Conservation (phyloP, 441 rosid genomes). For the Euphorbia celastroides region DNA sequence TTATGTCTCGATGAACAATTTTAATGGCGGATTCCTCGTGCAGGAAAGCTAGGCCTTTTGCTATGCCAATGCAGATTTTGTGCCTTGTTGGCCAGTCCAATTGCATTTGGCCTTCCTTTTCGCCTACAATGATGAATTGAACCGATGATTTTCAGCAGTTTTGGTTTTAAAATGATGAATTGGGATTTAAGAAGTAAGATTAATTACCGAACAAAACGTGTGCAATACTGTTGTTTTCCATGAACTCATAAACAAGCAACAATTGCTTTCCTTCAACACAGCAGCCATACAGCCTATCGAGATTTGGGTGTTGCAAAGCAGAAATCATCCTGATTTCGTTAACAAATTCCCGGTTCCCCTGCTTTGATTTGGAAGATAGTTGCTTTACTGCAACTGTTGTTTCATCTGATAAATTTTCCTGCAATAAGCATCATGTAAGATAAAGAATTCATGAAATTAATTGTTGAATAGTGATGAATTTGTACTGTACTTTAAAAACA, state of each 20-base stretch:
- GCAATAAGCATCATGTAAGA: slow-evolving; percentile 1
- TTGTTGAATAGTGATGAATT: not conserved
- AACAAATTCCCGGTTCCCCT: slow-evolving; percentile 63
- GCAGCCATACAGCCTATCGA: slow-evolving; percentile 42
- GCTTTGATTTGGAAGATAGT: slow-evolving; percentile 60
- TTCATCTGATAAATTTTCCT: slow-evolving; percentile 53
- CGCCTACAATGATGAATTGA: slow-evolving; percentile 14
- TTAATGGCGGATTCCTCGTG: slow-evolving; percentile 62
- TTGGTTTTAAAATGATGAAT: not conserved
- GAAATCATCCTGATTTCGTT: slow-evolving; percentile 64
- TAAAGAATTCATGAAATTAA: not conserved
- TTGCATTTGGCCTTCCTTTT: slow-evolving; percentile 36
- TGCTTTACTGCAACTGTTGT: slow-evolving; percentile 58
- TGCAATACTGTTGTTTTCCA: slow-evolving; percentile 47
- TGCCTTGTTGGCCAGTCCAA: slow-evolving; percentile 64
- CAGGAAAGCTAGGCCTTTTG: slow-evolving; percentile 57
- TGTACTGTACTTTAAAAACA: slow-evolving; percentile 11
- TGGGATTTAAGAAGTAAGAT: not conserved
- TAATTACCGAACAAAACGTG: slow-evolving; percentile 42
- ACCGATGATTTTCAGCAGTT: too few relatives aligned
- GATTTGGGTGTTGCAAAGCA: slow-evolving; percentile 37
- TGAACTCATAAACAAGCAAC: slow-evolving; percentile 40
- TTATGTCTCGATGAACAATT: slow-evolving; percentile 70
- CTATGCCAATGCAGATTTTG: slow-evolving; percentile 49
- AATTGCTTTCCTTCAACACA: slow-evolving; percentile 49